These are phyloP conservation scores for Carex pumila DNA, from an alignment of 176 grass and related monocot genomes.

Conservation along the genomic window DNA sequence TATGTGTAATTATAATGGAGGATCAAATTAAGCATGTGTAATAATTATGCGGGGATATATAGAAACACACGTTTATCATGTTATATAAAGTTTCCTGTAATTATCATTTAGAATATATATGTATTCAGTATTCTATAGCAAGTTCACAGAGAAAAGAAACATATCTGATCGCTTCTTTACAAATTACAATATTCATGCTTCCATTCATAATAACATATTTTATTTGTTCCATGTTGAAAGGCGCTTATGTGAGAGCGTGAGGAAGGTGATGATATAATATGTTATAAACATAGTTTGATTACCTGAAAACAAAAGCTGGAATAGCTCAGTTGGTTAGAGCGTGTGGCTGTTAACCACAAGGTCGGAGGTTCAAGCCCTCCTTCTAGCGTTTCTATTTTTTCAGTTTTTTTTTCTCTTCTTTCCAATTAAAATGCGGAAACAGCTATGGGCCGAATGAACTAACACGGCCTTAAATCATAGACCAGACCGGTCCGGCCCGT, in stretches of 20 bases:
- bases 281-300: no score
- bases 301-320: constrained; percentile 10
- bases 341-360: constrained; percentile 59
- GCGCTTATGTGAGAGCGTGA: no score
- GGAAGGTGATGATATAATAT: no score
- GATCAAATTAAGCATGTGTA: background rate
- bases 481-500: no score
- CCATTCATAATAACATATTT: no score
- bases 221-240: no score
- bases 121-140: background rate
- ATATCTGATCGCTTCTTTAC: background rate
- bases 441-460: background rate
- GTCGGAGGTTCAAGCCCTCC: constrained; percentile 56
- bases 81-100: background rate
- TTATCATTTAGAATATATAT: background rate
- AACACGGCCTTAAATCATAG: background rate
- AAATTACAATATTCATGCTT: background rate
- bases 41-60: background rate
- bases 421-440: background rate
- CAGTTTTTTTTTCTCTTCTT: no score
- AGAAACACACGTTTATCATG: background rate
- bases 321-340: constrained; percentile 51
- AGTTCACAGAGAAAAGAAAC: background rate
- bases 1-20: background rate
- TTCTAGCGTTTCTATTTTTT: constrained; percentile 13